phyloP scores from a whole-genome alignment of 1,284 basidiomycete species.

The Agaricales sp. region DNA sequence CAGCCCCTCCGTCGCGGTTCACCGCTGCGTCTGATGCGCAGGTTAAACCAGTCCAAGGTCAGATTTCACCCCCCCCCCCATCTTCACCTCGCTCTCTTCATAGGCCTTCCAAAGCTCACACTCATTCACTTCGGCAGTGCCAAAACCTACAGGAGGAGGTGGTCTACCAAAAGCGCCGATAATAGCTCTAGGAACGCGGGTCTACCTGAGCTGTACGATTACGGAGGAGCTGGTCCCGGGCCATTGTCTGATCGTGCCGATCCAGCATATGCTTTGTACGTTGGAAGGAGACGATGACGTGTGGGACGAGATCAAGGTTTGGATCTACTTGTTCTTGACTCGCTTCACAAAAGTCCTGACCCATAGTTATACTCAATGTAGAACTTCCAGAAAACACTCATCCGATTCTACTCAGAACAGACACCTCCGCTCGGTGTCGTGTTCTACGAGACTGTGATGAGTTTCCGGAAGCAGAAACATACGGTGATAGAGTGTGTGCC shows the following conservation, averaged over 20 bases:
- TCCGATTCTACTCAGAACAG: conserved; percentile 86
- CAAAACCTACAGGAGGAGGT: no score
- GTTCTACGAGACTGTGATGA: conserved; percentile 90
- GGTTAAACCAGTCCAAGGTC: no score
- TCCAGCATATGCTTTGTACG: conserved; percentile 86
- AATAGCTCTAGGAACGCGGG: conserved; percentile 83
- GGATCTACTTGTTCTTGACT: conserved; percentile 19
- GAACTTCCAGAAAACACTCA: conserved; percentile 99
- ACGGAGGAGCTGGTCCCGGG: conserved; percentile 81
- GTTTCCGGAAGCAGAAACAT: conserved; percentile 81
- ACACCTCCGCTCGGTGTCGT: conserved; percentile 71
- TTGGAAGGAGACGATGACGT: conserved; percentile 96
- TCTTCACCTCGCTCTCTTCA: no score
- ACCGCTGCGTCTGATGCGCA: no score
- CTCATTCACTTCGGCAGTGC: no score
- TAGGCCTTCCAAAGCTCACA: no score
- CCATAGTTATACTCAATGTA: conserved; percentile 20
- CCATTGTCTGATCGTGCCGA: conserved; percentile 92
- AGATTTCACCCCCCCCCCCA: no score
- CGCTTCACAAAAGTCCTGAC: background rate
- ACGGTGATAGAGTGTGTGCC: conserved; percentile 91
- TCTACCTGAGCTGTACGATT: conserved; percentile 82
- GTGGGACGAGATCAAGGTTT: conserved; percentile 90
- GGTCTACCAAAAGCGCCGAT: conserved; percentile 77
- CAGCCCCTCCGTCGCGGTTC: no score